phyloP scores from a whole-genome alignment of 2,329 filamentous ascomycete genomes.

The Pyrenochaeta sp. region DNA sequence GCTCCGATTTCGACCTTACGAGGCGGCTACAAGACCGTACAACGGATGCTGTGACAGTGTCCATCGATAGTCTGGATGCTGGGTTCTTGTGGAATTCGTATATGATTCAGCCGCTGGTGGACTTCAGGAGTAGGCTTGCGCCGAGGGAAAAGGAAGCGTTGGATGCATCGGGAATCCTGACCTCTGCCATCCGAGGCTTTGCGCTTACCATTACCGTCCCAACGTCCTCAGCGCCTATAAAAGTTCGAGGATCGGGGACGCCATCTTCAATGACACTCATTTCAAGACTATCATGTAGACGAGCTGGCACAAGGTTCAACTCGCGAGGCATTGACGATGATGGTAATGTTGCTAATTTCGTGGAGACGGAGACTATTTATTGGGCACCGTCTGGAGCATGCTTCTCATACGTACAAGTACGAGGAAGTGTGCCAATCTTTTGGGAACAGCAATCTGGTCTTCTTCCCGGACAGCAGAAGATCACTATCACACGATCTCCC shows the following conservation, averaged over 20 bases:
- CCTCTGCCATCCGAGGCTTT: slow-evolving; percentile 92
- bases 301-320: slow-evolving; percentile 95
- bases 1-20: slow-evolving; percentile 96
- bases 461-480: slow-evolving; percentile 92
- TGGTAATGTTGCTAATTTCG: slow-evolving; percentile 96
- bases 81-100: slow-evolving; percentile 98
- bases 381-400: slow-evolving; percentile 80
- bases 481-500: slow-evolving; percentile 83
- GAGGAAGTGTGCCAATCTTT: slow-evolving; percentile 93
- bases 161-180: slow-evolving; percentile 88
- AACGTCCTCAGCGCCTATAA: slow-evolving; percentile 75
- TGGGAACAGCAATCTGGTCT: slow-evolving; percentile 94
- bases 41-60: slow-evolving; percentile 78
- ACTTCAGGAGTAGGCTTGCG: slow-evolving; percentile 84
- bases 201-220: slow-evolving; percentile 87
- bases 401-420: slow-evolving; percentile 92
- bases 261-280: slow-evolving; percentile 89
- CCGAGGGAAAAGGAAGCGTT: slow-evolving; percentile 77
- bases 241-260: slow-evolving; percentile 71
- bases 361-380: slow-evolving; percentile 95
- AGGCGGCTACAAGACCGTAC: slow-evolving; percentile 90
- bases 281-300: slow-evolving; percentile 86
- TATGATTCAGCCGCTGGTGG: slow-evolving; percentile 92
- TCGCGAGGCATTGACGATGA: slow-evolving; percentile 97
- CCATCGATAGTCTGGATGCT: slow-evolving; percentile 91